Evolutionary conservation across 257 asterid species (phyloP).

Genomic region (Solanum sparsipilum): DNA sequence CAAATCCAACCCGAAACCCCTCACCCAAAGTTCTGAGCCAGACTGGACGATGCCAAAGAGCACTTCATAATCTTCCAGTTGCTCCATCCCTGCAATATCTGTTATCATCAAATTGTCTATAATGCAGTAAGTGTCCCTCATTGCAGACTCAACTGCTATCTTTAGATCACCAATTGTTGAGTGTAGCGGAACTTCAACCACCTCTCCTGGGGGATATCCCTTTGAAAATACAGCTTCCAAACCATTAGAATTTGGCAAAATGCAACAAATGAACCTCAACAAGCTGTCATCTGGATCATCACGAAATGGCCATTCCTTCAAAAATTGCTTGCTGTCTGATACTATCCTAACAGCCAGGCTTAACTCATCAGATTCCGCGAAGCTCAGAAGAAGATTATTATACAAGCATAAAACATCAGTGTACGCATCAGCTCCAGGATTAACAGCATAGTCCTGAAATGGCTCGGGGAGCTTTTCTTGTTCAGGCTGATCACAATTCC

Average conservation of each 20-base stretch:
- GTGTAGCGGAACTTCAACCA: slow-evolving; percentile 51
- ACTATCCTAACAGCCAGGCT: slow-evolving; percentile 32
- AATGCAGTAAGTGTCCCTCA: slow-evolving; percentile 68
- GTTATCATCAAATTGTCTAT: slow-evolving; percentile 45
- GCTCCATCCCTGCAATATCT: slow-evolving; percentile 40
- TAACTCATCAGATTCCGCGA: slow-evolving; percentile 25
- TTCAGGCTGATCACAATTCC: slow-evolving; percentile 9
- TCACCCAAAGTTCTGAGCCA: slow-evolving; percentile 42
- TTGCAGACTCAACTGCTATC: slow-evolving; percentile 35
- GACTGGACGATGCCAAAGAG: slow-evolving; percentile 64
- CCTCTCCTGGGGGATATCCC: slow-evolving; percentile 33
- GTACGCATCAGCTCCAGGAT: slow-evolving; percentile 23
- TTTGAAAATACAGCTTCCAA: slow-evolving; percentile 8
- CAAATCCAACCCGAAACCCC: slow-evolving; percentile 42
- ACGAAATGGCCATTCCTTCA: slow-evolving; percentile 76
- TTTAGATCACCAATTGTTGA: slow-evolving; percentile 70
- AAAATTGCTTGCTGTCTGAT: slow-evolving; percentile 56
- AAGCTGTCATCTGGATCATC: slow-evolving; percentile 53
- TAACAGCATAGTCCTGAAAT: not conserved
- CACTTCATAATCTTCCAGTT: slow-evolving; percentile 42
- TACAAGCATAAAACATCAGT: slow-evolving; percentile 39
- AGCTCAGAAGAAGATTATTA: slow-evolving; percentile 25
- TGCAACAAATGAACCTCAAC: slow-evolving; percentile 49
- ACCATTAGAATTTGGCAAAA: slow-evolving; percentile 22
- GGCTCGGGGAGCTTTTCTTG: slow-evolving; percentile 7